Base-by-base conservation (phyloP, 2,329 filamentous ascomycete species). In the Nectriaceae sp. region DNA sequence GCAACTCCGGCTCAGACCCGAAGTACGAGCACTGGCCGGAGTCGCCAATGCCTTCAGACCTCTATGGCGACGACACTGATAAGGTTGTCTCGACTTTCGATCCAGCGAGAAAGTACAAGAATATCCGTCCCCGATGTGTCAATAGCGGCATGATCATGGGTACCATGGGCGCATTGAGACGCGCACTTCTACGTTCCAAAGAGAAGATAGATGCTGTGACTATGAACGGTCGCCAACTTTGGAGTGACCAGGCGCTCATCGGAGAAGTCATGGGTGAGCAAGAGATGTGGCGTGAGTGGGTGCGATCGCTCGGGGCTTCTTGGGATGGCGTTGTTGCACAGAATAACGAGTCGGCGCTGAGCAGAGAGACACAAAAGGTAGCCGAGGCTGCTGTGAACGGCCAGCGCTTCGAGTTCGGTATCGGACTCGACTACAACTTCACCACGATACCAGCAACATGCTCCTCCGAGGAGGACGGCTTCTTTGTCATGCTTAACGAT, bases 231-330 rank as follows among this genome's bases (percentile, higher is more conserved):
- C 62, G 67, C 1, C 68, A 70, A 46, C 65, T 70, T 8, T 71
- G 68, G 68, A 70, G 68, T 51, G 67, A 71, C 33, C 70, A 72
- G 42, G 67, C 68, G 0, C 63, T 72, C 4, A 52, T 72, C 2
- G 69, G 59, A 1, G 70, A 72, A 29, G 66, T 71, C n/a, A 63
- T 70, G 6, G 68, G 67, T 10, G 70, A 72, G 18, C 70, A 72
- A 42, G 66, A 70, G 49, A 62, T 70, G 24, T 70, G 65, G 63
- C 65, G 70, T 2, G 56, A 62, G 22, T 71, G 67, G 65, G 50
- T 60, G 36, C 60, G 57, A 5, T 38, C 56, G 19, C 49, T 71
- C 1, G 61, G 52, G 2, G 50, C 57, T 13, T 63, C 61, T 0
- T 72, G 70, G 70, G 62, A 71, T 44, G 67, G 67, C 3, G 54